A percentile compares a stretch with the other conserved stretches of the same genome.
Evolutionary conservation across 2,329 filamentous ascomycete genomes (phyloP).

Genomic region (Phialocephala subalpina): DNA sequence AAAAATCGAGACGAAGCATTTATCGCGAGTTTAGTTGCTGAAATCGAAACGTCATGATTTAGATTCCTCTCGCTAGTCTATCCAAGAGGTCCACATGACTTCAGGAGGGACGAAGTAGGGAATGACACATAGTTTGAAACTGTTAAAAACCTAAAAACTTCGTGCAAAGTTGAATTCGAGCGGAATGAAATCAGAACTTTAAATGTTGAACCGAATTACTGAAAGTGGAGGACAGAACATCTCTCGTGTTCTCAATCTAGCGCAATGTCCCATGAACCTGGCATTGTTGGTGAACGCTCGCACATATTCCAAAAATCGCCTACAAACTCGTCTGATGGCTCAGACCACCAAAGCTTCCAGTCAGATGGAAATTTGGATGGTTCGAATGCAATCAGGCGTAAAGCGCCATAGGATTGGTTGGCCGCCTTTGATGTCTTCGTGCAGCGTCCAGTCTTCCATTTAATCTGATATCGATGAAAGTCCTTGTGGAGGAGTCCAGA

Average conservation of each 20-base stretch:
- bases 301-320: neutral
- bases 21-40: too few species aligned
- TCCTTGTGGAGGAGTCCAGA: neutral
- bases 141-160: too few species aligned
- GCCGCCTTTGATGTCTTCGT: neutral
- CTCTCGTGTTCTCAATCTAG: too few species aligned
- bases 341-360: neutral
- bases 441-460: neutral
- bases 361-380: neutral
- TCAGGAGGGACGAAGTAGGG: too few species aligned
- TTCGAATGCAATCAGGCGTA: neutral
- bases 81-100: neutral
- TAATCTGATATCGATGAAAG: neutral
- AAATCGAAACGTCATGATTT: constrained; percentile 4
- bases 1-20: neutral
- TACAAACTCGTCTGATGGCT: neutral
- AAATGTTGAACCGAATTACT: too few species aligned
- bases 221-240: too few species aligned
- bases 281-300: neutral
- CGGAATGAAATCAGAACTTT: too few species aligned
- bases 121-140: too few species aligned
- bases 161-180: too few species aligned
- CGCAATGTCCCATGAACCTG: neutral
- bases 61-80: neutral
- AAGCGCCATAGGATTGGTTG: neutral